Evolutionary conservation across 2,329 filamentous ascomycete species (phyloP).

Genomic region (Alternaria sp.): DNA sequence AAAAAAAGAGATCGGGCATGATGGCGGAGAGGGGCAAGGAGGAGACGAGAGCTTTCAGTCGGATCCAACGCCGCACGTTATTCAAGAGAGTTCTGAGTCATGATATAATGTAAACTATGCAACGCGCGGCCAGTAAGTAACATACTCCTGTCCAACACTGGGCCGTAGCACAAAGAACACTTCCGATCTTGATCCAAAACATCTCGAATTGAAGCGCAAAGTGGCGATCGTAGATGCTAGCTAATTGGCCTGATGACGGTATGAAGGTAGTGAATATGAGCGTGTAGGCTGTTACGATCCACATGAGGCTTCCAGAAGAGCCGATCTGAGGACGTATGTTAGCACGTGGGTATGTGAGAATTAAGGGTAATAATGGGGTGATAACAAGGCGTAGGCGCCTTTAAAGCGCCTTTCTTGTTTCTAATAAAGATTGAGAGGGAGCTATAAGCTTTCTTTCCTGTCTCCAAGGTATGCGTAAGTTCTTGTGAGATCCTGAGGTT

Average conservation of each 20-base stretch:
- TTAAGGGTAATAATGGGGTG: background rate
- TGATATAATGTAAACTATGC: constrained; percentile 60
- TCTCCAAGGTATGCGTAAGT: background rate
- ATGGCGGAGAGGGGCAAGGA: no score
- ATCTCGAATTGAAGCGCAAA: constrained; percentile 65
- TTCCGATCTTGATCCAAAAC: constrained; percentile 63
- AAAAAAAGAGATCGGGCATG: background rate
- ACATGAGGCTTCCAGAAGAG: constrained; percentile 64
- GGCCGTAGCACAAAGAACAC: constrained; percentile 67
- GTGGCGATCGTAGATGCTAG: constrained; percentile 71
- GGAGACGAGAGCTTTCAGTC: no score
- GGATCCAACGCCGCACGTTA: background rate
- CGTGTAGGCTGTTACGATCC: constrained; percentile 75
- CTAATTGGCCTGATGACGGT: constrained; percentile 70
- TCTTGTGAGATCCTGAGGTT: background rate
- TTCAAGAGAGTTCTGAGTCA: background rate
- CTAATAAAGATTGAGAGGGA: background rate
- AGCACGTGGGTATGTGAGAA: constrained; percentile 5
- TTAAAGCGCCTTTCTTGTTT: background rate
- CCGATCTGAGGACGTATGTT: constrained; percentile 53
- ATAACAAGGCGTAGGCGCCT: background rate
- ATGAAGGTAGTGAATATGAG: constrained; percentile 73
- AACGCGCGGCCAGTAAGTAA: constrained; percentile 70
- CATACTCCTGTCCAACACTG: constrained; percentile 62
- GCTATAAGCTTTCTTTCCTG: background rate